Evolutionary conservation across 176 grass and related monocot genomes (phyloP).

Genomic region (Phoenix dactylifera): DNA sequence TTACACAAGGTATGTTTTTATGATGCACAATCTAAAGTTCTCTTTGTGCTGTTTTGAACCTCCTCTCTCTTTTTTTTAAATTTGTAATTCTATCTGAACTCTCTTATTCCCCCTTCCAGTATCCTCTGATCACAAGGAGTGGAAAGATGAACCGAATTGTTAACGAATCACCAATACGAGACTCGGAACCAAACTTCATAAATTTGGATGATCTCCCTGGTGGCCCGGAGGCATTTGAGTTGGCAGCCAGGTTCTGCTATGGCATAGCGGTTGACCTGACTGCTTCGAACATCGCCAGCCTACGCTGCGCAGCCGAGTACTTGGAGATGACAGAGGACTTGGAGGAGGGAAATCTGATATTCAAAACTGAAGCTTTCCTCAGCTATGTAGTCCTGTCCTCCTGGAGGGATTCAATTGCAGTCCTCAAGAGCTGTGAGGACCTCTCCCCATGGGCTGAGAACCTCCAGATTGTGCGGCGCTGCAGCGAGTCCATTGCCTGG

Average conservation of each 20-base stretch:
- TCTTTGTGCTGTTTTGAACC: no score
- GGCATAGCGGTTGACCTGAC: conserved; percentile 94
- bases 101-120: conserved; percentile 24
- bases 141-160: conserved; percentile 71
- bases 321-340: conserved; percentile 99
- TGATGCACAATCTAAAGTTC: no score
- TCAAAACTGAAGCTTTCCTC: conserved; percentile 96
- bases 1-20: conserved; percentile 66
- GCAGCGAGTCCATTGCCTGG: conserved; percentile 99
- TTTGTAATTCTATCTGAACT: no score
- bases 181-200: conserved; percentile 31
- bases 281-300: conserved; percentile 74
- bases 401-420: conserved; percentile 84
- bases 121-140: conserved; percentile 79
- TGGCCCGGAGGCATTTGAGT: conserved; percentile 57
- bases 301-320: conserved; percentile 88
- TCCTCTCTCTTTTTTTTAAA: no score
- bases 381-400: conserved; percentile 97
- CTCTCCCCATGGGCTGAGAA: conserved; percentile 94
- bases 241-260: conserved; percentile 92
- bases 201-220: conserved; percentile 65
- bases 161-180: conserved; percentile 38
- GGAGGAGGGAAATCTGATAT: conserved; percentile 97
- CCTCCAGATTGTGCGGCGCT: conserved; percentile 91
- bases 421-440: conserved; percentile 83